These are phyloP conservation scores for Aspergillus texensis DNA, from an alignment of 2,329 filamentous ascomycete species.

Conservation along the genomic window DNA sequence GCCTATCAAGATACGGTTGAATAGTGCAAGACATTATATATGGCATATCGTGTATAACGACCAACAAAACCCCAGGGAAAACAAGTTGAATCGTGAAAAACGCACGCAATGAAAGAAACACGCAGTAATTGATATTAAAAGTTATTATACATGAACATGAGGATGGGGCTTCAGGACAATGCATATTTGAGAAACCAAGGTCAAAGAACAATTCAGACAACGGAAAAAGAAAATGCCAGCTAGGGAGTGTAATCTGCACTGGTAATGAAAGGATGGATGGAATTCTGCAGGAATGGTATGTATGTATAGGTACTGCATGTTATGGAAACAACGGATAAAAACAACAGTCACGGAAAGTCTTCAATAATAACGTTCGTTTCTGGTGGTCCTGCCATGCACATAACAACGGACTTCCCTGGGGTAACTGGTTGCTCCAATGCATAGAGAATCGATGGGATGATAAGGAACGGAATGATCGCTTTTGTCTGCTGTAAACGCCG, in stretches of 20 bases:
- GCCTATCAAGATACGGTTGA: not conserved
- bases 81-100: not conserved
- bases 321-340: not conserved
- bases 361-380: constrained; percentile 4
- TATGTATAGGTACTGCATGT: constrained; percentile 4
- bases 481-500: constrained; percentile 17
- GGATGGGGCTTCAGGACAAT: constrained; percentile 7
- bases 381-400: constrained; percentile 19
- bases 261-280: not conserved
- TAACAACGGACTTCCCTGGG: constrained; percentile 6
- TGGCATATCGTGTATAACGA: not conserved
- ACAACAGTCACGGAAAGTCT: constrained; percentile 1
- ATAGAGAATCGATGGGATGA: constrained; percentile 1
- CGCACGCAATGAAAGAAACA: not conserved
- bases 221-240: constrained; percentile 2
- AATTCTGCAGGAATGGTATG: constrained; percentile 1
- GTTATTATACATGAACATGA: constrained; percentile 13
- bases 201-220: not conserved
- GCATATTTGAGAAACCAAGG: not conserved
- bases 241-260: constrained; percentile 13
- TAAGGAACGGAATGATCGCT: constrained; percentile 10
- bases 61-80: not conserved
- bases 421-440: constrained; percentile 11
- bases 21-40: not conserved
- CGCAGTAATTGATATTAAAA: constrained; percentile 7